phyloP scores from a whole-genome alignment of 164 flowering plant species.

The Hamamelis virginiana region DNA sequence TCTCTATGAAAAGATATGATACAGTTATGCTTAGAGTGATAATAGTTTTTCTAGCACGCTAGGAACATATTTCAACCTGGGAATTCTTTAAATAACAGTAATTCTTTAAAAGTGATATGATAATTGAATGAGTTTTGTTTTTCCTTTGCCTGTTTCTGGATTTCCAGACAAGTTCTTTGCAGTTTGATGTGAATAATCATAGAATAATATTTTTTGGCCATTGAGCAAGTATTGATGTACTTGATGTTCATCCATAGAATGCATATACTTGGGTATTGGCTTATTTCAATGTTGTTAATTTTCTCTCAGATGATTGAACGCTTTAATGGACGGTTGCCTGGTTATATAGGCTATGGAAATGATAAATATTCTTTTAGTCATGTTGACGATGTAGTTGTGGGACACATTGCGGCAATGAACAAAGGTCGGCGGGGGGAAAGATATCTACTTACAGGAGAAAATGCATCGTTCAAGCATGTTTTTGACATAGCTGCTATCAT shows the following conservation, averaged over 20 bases:
- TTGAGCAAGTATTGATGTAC: no score
- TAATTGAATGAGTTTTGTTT: no score
- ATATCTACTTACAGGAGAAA: conserved; percentile 90
- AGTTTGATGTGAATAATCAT: no score
- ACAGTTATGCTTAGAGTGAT: not conserved
- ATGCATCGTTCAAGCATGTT: conserved; percentile 73
- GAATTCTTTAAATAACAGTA: no score
- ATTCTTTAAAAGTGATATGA: no score
- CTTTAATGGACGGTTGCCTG: conserved; percentile 82
- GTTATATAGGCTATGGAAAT: conserved; percentile 71
- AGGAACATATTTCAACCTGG: no score
- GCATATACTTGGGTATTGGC: not conserved
- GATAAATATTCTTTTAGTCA: conserved; percentile 76
- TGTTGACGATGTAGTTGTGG: conserved; percentile 84
- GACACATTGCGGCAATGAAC: conserved; percentile 77
- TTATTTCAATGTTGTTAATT: not conserved
- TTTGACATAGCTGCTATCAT: conserved; percentile 73
- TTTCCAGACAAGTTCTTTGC: no score
- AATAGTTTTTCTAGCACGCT: not conserved
- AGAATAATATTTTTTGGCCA: no score
- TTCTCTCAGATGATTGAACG: conserved; percentile 70
- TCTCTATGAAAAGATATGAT: not conserved
- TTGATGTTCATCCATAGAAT: no score
- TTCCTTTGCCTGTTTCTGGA: no score
- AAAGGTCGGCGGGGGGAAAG: conserved; percentile 78